phyloP scores from a whole-genome alignment of 495 filamentous ascomycete genomes.

The Hypomontagnella monticulosa region DNA sequence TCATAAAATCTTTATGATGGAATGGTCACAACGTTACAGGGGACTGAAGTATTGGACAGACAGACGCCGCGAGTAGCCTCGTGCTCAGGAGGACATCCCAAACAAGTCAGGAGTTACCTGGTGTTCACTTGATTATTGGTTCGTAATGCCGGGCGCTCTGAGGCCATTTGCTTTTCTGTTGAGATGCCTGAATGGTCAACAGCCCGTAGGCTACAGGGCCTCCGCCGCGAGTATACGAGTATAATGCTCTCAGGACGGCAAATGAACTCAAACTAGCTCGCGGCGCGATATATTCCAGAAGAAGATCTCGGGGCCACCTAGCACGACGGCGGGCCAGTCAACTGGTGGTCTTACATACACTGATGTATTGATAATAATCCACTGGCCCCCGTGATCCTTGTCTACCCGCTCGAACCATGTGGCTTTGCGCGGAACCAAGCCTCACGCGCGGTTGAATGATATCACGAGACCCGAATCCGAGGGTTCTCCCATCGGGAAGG shows the following conservation, averaged over 20 bases:
- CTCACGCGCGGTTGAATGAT: constrained; percentile 15
- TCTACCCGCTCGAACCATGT: constrained; percentile 7
- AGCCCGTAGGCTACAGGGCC: neutral
- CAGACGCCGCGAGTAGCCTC: neutral
- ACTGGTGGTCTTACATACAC: neutral
- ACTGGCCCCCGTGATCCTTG: neutral
- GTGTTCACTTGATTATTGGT: neutral
- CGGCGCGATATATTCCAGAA: constrained; percentile 11
- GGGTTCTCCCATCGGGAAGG: constrained; percentile 34
- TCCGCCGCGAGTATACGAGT: neutral
- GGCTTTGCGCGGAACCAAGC: constrained; percentile 14
- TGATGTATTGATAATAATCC: neutral
- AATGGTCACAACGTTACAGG: constrained; percentile 15
- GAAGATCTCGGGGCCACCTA: neutral
- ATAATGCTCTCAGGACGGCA: neutral
- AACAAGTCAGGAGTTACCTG: neutral
- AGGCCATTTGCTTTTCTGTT: neutral
- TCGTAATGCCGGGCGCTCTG: neutral
- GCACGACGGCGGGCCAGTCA: neutral
- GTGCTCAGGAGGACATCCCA: neutral
- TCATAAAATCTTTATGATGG: neutral
- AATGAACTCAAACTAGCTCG: constrained; percentile 27
- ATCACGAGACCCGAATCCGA: constrained; percentile 5
- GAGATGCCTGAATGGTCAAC: neutral
- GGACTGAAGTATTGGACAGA: neutral